These are phyloP conservation scores for Neurospora sp. DNA, from an alignment of 495 filamentous ascomycete genomes.

Conservation along the genomic window DNA sequence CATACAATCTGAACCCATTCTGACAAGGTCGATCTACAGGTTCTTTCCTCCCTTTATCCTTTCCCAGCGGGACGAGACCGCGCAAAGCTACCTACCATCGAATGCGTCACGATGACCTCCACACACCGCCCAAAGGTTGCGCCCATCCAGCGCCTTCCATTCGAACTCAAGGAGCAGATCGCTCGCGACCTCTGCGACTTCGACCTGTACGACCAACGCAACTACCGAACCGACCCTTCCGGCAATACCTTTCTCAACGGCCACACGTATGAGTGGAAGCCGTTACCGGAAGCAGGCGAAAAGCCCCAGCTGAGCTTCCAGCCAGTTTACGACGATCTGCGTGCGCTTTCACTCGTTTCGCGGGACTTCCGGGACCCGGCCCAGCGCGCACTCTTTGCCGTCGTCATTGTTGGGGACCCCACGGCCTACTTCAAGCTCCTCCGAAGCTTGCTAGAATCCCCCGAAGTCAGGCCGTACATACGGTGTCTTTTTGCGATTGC, in stretches of 20 bases:
- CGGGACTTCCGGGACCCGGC: background rate
- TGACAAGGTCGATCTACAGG: background rate
- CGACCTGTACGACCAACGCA: background rate
- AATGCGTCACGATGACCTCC: too few species aligned
- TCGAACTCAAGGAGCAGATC: background rate
- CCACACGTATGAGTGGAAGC: background rate
- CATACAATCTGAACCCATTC: background rate
- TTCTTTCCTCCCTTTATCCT: too few species aligned
- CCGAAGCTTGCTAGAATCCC: background rate
- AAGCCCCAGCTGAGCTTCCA: background rate
- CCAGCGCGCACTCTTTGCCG: background rate
- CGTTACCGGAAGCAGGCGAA: too few species aligned
- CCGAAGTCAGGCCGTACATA: background rate
- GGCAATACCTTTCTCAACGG: background rate
- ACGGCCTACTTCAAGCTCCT: background rate
- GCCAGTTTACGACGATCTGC: background rate
- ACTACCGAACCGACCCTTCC: background rate
- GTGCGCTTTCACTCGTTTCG: background rate
- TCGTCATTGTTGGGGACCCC: background rate
- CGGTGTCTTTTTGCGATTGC: background rate
- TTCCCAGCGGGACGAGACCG: too few species aligned
- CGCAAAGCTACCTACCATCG: too few species aligned
- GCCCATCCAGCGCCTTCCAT: background rate
- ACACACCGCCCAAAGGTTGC: background rate
- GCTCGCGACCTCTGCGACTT: background rate